Evolutionary conservation across 768 basidiomycete genomes (phyloP), one percentile per base, ranked within the genome.

Genomic region (Tylopilus sp.): DNA sequence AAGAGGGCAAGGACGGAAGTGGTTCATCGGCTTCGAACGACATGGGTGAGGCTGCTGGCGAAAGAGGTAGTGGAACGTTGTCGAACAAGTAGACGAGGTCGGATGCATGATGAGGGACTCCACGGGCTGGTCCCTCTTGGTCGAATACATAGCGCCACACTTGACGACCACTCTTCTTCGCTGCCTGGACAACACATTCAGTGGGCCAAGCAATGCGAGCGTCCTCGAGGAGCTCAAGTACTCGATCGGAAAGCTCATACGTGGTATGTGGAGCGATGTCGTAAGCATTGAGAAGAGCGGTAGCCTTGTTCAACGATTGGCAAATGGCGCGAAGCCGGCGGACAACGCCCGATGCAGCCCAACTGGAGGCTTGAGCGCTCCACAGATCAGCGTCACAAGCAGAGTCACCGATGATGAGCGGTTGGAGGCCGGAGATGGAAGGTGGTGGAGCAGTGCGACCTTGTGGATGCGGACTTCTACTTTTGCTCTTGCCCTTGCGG

Each of bases 81-180:
- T 88, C 88, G 68, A 90, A 91, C 45, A 91, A 77, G 66, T 90
- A 91, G 52, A 87, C 76, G 40, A 91, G 70, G 65, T 90, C 89
- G 1, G 82, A 81, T 1, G 78, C 82, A 63, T 89, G 85, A 62
- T 88, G 87, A 3, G 87, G 81, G 19, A 81, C 66, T 14, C 82
- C 81, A 43, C 81, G 76, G 22, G 77, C 73, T 10, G 87, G 85
- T 1, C 85, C 81, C 60, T 88, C 89, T 71, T 91, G 89, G 68
- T 91, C 89, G 63, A 91, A 91, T 17, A 88, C 82, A 60, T 87
- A 91, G 52, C 89, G 78, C 83, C 84, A 91, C 6, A 89, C 86
- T n/a, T 79, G 78, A 36, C 73, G 73, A 1, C 82, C 85, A 14
- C 77, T 76, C 17, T 68, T 72, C 49, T 76, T 76, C 2, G 80